phyloP scores from a whole-genome alignment of 306 rosid genomes.

The Trichosanthes cucumerina region DNA sequence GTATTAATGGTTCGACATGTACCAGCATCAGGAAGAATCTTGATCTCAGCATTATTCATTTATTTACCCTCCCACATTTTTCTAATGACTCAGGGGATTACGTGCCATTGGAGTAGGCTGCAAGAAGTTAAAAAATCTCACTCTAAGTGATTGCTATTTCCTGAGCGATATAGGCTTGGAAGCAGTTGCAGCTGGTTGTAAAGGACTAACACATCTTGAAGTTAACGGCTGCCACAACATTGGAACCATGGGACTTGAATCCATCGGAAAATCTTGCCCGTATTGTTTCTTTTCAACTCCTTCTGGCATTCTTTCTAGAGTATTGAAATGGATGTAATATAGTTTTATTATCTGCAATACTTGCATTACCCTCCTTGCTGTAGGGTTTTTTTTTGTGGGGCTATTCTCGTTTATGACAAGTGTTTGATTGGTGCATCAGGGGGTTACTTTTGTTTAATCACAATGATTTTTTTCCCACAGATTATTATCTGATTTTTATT shows the following conservation, averaged over 20 bases:
- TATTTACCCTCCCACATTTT: constrained; percentile 5
- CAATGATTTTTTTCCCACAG: background rate
- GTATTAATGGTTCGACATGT: background rate
- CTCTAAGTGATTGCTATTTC: constrained; percentile 77
- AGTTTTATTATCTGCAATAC: constrained; percentile 6
- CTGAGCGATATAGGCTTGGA: constrained; percentile 86
- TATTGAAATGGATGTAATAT: constrained; percentile 3
- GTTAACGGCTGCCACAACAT: constrained; percentile 95
- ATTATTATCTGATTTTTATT: background rate
- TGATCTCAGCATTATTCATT: background rate
- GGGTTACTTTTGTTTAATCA: background rate
- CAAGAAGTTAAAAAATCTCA: constrained; percentile 77
- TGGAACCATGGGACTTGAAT: constrained; percentile 70
- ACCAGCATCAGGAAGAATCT: background rate
- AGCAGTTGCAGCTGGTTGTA: constrained; percentile 83
- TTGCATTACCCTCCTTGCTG: background rate
- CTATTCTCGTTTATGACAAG: background rate
- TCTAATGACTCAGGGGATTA: constrained; percentile 56
- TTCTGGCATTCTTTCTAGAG: constrained; percentile 14
- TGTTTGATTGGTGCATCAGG: background rate
- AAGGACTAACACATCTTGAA: constrained; percentile 85
- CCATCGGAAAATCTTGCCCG: constrained; percentile 80
- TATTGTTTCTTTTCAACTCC: constrained; percentile 33
- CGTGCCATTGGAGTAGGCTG: constrained; percentile 69
- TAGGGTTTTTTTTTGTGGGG: background rate